Evolutionary conservation across 371 early-diverging fungal species (phyloP), one percentile per base, ranked within the genome.

Genomic region (Mucor circinelloides): DNA sequence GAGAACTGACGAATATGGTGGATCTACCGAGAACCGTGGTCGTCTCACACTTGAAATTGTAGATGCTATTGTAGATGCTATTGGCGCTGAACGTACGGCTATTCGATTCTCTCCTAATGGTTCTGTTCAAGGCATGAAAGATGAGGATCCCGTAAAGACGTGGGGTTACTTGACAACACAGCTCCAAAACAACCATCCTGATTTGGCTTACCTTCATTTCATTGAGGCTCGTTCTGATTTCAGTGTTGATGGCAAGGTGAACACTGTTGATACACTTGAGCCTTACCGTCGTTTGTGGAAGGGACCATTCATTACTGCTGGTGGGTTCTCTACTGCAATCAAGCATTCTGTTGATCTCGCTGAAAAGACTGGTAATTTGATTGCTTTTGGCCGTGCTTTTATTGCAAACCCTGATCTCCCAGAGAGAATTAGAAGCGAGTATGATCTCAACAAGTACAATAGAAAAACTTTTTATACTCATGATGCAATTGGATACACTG

Each of bases 11-110:
- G 68, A 82, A 38, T 96, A 94, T 69, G 92, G 90, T 61, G 93
- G 93, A 5, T 82, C 87, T 0, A 84, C 89, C 40, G 90, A 93
- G 64, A 93, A 93, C 76, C 85, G 94, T 28, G 78, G 79, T 17
- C 83, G 93, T 2, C 79, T 94, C 61, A 38, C 87, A 23, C 31
- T 90, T 0, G 93, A 93, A 61, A 75, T 85, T 2, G 74, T 88
- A 15, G 68, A 72, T 25, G 80, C 75, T 4, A 84, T 93, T 34
- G 81, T 88, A 19, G 65, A 71, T 6, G 68, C 70, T 13, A 63
- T 77, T 62, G 77, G 77, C 23, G 67, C 60, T 17, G 69, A 77
- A 6, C 66, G 72, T 25, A 74, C 71, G 12, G 64, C 69, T 27
- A 67, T 74, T 17, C 71, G 74, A 6, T 64, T 71, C 38, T 71